Base-by-base conservation (phyloP, 2,329 filamentous ascomycete genomes). In the Xylariaceae sp. region DNA sequence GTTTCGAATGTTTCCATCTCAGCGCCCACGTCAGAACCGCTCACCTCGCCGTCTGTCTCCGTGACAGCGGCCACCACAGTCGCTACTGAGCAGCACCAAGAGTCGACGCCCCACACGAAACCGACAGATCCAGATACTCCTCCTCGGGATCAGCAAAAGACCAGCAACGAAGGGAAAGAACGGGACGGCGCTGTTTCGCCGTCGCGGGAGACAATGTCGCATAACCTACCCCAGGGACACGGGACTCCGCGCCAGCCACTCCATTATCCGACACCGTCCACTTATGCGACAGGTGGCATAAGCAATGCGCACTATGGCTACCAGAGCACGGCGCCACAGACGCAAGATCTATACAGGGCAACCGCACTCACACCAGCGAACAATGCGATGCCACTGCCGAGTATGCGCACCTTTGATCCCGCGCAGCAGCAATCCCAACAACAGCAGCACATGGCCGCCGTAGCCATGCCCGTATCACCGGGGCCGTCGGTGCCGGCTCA, bases 321-420 rank as follows among this genome's bases (percentile, higher is more conserved):
- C 40, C 34, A 49, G 15, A 55, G 47, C 34, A 41, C 54, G 14
- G 41, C 43, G 7, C 46, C 46, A 16, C 51, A 44, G 31, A 43
- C 36, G n/a, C 48, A 54, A 39, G 64, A 67, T 43, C 52, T 56
- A 14, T 68, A 67, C 46, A 60, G 64, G 45, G 49, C 59, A 36
- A 56, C 43, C 31, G 34, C 57, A 3, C 49, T 52, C 31, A 48
- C 56, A 32, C 45, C 55, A 14, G 33, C 43, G 9, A 56, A 52
- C 29, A 59, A 49, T 36, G 55, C 61, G 29, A 62, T 65, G 38
- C 56, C 65, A 5, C 53, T 68, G 31, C 65, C 65, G 32, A 68
- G 64, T 46, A 67, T 68, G 61, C 61, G 64, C 43, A 66, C 64
- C 3, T 63, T 67, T 50, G 65, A 67, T 40, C 57, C 60, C 34